Evolutionary conservation across 108 stramenopile genomes (phyloP).

Genomic region (Pseudonitzschia multiseries): DNA sequence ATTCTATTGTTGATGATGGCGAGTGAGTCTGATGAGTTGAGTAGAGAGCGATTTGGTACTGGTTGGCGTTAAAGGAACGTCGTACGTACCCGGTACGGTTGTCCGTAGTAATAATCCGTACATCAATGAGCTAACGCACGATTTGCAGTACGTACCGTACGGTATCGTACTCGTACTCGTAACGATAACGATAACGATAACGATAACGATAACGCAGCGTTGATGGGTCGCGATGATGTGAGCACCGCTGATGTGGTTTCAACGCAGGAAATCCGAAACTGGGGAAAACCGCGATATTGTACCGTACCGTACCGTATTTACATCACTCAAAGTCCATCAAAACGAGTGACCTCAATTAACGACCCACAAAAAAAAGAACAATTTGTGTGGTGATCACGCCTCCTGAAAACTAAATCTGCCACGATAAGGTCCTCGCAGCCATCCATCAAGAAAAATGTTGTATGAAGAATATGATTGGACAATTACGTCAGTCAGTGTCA

Average conservation of each 20-base stretch:
- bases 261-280: background rate
- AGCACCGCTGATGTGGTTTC: background rate
- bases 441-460: background rate
- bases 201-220: background rate
- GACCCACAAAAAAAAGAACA: background rate
- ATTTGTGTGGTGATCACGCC: background rate
- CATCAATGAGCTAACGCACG: no score
- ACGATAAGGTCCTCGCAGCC: constrained; percentile 4
- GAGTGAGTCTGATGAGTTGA: background rate
- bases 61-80: no score
- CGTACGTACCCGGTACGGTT: no score
- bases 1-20: background rate
- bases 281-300: background rate
- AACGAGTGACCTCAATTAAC: background rate
- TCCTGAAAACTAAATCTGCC: background rate
- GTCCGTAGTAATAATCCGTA: no score
- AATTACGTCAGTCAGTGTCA: background rate
- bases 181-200: no score
- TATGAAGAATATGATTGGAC: background rate
- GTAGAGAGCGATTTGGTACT: no score
- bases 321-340: background rate
- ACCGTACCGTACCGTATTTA: background rate
- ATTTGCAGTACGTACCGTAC: no score
- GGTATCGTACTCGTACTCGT: background rate
- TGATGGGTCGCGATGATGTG: background rate